Evolutionary conservation across 495 filamentous ascomycete genomes (phyloP), one percentile per base, ranked within the genome.

Genomic region (Jackrogersella minutella): DNA sequence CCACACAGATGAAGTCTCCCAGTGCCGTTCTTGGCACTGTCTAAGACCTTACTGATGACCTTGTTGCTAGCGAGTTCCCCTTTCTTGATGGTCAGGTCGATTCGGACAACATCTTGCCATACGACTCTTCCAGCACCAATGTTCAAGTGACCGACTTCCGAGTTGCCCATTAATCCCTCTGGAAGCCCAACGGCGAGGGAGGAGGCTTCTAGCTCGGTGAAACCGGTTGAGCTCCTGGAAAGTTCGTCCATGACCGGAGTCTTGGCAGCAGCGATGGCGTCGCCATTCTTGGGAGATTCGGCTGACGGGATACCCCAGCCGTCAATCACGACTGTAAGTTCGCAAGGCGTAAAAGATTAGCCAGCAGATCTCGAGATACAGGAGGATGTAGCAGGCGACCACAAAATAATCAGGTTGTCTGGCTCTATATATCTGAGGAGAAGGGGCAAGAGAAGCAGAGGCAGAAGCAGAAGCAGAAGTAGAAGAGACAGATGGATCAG

Each of bases 91-190:
- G 91, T 91, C 80, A 91, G 89, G 79, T 98, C 95, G 79, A 99
- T 99, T 72, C 95, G 91, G 61, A 99, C 95, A 62, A 96, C 96
- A 81, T 99, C 95, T 78, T 99, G 95, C 95, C 95, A 99, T 70
- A 99, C 95, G 37, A 99, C 96, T 77, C 95, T 86, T 40, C 95
- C 95, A 62, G 95, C 95, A 74, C 95, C 95, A 78, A 99, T 98
- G 83, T 99, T 99, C 79, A 99, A 78, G 79, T 99, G 95, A 34
- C 95, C 95, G 69, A 99, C 95, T 78, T 99, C 95, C 74, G 91
- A 95, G 82, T 99, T 99, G 33, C 95, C 95, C 95, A 99, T 99
- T 61, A 99, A 83, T 36, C 95, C 95, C 74, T 99, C 94, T 16
- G 95, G 95, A 41, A 99, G 83, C 40, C 95, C 95, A 40, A 99